These are phyloP conservation scores for Erodium texanum DNA, from an alignment of 441 rosid species.

Conservation along the genomic window DNA sequence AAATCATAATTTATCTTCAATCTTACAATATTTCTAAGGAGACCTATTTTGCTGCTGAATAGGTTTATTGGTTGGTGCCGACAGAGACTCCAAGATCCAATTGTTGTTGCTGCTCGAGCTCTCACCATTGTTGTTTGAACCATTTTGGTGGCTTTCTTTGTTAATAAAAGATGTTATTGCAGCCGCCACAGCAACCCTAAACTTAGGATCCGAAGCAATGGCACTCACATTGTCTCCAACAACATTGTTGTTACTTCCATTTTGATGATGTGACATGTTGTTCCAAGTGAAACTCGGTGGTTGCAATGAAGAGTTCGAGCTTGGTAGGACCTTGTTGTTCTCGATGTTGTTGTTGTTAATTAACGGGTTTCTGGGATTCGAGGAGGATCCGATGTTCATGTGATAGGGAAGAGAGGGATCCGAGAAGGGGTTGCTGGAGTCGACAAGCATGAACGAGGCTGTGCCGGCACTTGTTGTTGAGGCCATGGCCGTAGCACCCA, in stretches of 20 bases:
- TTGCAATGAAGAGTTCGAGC: not conserved
- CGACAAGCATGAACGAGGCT: slow-evolving; percentile 41
- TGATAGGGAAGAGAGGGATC: not conserved
- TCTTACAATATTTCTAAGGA: not conserved
- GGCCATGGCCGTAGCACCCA: slow-evolving; percentile 90
- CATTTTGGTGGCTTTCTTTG: slow-evolving; percentile 21
- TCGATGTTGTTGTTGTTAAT: not conserved
- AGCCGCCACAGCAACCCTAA: slow-evolving; percentile 54
- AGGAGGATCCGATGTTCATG: not conserved
- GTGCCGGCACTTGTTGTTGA: slow-evolving; percentile 48
- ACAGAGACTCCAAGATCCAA: slow-evolving; percentile 26
- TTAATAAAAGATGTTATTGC: slow-evolving; percentile 40
- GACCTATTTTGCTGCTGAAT: not conserved
- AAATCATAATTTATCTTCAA: not conserved
- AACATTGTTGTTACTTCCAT: slow-evolving; percentile 3
- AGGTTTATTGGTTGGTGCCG: not conserved
- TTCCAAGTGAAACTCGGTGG: not conserved
- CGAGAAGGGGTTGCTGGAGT: slow-evolving; percentile 29
- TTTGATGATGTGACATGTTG: slow-evolving; percentile 5
- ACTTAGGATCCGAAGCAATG: slow-evolving; percentile 44
- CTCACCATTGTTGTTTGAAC: slow-evolving; percentile 13
- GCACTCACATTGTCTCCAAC: slow-evolving; percentile 25
- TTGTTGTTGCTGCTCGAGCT: slow-evolving; percentile 21
- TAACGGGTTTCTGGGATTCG: not conserved
- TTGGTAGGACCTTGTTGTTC: not conserved